A percentile compares a stretch with the other conserved stretches of the same genome.
phyloP scores from a whole-genome alignment of 169 alveolate species.

The Toxoplasma gondii region DNA sequence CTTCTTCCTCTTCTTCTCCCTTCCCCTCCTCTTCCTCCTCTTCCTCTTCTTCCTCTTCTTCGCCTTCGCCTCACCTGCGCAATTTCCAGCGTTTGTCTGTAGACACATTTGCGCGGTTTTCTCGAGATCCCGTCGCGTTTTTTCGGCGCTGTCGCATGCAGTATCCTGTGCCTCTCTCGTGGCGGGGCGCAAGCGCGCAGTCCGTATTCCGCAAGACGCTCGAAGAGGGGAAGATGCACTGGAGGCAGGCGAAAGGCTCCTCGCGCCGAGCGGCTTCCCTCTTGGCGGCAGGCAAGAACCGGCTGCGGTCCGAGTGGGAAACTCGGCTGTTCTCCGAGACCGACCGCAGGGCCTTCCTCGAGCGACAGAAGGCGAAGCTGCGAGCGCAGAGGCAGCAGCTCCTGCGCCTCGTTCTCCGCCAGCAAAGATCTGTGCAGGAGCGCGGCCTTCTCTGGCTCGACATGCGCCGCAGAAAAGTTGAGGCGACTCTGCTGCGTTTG shows the following conservation, averaged over 20 bases:
- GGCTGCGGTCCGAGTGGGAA: background rate
- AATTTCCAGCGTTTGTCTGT: background rate
- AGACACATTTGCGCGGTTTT: background rate
- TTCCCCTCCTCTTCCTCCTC: background rate
- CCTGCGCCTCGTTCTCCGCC: background rate
- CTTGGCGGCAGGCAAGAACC: background rate
- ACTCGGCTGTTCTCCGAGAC: background rate
- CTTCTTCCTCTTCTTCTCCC: background rate
- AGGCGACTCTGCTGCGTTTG: background rate
- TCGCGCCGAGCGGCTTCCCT: background rate
- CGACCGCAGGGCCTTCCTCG: background rate
- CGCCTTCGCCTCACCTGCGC: background rate
- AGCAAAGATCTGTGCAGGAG: slow-evolving; percentile 3
- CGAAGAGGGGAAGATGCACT: background rate
- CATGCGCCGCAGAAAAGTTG: background rate
- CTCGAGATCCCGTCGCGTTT: background rate
- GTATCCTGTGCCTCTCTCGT: background rate
- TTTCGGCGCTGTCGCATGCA: slow-evolving; percentile 25
- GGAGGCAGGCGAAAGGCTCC: background rate
- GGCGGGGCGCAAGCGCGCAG: background rate
- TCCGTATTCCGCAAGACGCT: background rate
- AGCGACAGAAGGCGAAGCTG: slow-evolving; percentile 3
- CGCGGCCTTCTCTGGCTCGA: slow-evolving; percentile 13
- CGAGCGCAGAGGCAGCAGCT: slow-evolving; percentile 2
- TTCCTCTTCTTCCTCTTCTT: background rate